phyloP scores from a whole-genome alignment of 2,329 filamentous ascomycete species.

The Claviceps sp. region DNA sequence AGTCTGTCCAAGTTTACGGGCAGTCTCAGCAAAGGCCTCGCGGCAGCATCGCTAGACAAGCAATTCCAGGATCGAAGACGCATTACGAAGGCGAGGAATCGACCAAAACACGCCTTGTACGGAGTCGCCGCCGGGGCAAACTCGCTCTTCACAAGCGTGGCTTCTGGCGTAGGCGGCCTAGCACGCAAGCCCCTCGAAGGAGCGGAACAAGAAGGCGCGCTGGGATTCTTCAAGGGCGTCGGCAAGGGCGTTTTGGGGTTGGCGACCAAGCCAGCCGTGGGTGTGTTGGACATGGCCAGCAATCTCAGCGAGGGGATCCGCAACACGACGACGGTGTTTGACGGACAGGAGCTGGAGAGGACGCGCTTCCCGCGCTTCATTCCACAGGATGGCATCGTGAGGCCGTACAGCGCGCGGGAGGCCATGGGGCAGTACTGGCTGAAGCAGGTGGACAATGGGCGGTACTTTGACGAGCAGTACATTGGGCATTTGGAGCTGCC shows the following conservation, averaged over 20 bases:
- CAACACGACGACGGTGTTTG: slow-evolving; percentile 97
- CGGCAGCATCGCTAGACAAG: slow-evolving; percentile 91
- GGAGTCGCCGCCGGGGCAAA: slow-evolving; percentile 93
- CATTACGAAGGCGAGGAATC: slow-evolving; percentile 83
- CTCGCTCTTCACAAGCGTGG: slow-evolving; percentile 82
- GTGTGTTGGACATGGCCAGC: slow-evolving; percentile 90
- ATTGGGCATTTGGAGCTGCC: slow-evolving; percentile 91
- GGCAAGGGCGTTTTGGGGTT: slow-evolving; percentile 88
- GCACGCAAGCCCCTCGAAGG: slow-evolving; percentile 90
- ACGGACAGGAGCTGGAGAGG: slow-evolving; percentile 84
- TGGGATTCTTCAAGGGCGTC: slow-evolving; percentile 94
- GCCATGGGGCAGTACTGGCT: slow-evolving; percentile 97
- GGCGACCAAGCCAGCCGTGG: slow-evolving; percentile 94
- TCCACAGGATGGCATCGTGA: slow-evolving; percentile 80
- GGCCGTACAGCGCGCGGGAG: slow-evolving; percentile 88
- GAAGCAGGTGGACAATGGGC: slow-evolving; percentile 93
- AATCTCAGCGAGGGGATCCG: slow-evolving; percentile 96
- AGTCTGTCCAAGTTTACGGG: slow-evolving; percentile 97
- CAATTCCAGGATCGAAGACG: slow-evolving; percentile 95
- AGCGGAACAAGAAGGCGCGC: slow-evolving; percentile 84
- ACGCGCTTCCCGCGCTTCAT: slow-evolving; percentile 91
- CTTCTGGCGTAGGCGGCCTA: slow-evolving; percentile 84
- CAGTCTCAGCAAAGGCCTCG: slow-evolving; percentile 89
- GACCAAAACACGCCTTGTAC: slow-evolving; percentile 93
- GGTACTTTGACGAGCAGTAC: slow-evolving; percentile 95